Conservation (phyloP, 2,329 filamentous ascomycete genomes). For the Pestalotiopsis fici region DNA sequence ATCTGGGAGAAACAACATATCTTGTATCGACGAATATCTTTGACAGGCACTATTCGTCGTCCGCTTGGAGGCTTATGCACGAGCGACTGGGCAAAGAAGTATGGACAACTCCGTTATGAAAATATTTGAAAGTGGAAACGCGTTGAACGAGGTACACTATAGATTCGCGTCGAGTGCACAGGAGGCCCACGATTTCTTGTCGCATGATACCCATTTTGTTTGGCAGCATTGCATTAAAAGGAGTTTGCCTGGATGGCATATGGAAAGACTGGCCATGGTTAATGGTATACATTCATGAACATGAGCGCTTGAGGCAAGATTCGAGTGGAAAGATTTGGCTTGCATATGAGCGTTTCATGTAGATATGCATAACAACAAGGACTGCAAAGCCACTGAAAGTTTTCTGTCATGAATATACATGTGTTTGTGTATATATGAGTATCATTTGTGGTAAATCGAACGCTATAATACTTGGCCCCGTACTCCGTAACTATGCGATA, state of each 20-base stretch:
- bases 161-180: neutral
- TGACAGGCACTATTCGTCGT: neutral
- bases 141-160: neutral
- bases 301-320: neutral
- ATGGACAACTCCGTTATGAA: neutral
- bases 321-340: neutral
- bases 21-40: neutral
- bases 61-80: neutral
- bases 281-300: neutral
- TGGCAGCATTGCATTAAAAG: neutral
- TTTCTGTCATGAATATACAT: neutral
- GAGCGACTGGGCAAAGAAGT: neutral
- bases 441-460: neutral
- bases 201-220: neutral
- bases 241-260: neutral
- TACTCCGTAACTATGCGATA: constrained; percentile 1
- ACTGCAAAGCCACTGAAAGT: neutral
- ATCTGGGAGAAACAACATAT: neutral
- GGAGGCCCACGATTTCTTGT: neutral
- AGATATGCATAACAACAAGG: neutral
- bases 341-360: neutral
- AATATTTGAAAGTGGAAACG: neutral
- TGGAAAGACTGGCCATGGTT: neutral
- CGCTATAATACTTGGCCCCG: neutral
- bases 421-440: neutral